Evolutionary conservation across 2,329 filamentous ascomycete genomes (phyloP).

Genomic region (Trichophyton verrucosum): DNA sequence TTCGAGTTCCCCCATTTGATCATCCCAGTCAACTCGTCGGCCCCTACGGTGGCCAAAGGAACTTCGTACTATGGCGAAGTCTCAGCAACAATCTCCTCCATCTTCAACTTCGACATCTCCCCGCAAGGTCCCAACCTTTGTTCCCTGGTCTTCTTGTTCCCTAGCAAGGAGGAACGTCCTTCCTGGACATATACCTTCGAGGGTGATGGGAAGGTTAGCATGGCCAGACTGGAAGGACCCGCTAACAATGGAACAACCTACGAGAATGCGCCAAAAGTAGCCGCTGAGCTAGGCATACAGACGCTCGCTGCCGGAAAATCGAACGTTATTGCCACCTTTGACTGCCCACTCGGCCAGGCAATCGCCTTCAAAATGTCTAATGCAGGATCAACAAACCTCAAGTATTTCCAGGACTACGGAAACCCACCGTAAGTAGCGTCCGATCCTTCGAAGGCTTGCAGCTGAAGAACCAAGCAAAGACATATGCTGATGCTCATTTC

Average conservation of each 20-base stretch:
- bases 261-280: conserved; percentile 39
- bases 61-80: conserved; percentile 46
- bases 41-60: conserved; percentile 41
- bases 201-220: conserved; percentile 42
- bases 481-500: not conserved
- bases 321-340: conserved; percentile 42
- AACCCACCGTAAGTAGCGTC: conserved; percentile 32
- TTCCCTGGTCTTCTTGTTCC: conserved; percentile 54
- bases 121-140: conserved; percentile 41
- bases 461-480: not conserved
- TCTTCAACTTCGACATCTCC: conserved; percentile 58
- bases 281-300: conserved; percentile 33
- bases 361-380: conserved; percentile 43
- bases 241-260: conserved; percentile 43
- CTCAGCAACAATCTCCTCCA: conserved; percentile 40
- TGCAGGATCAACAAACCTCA: conserved; percentile 39
- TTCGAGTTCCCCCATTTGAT: conserved; percentile 52
- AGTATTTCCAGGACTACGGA: conserved; percentile 55
- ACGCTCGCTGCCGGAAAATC: conserved; percentile 43
- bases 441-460: not conserved
- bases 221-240: conserved; percentile 37
- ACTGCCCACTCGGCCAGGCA: conserved; percentile 42
- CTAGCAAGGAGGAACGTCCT: conserved; percentile 43
- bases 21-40: conserved; percentile 44
- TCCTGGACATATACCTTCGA: conserved; percentile 47